A percentile compares a stretch with the other conserved stretches of the same genome.
Conservation (phyloP, 331 rosid genomes). For the Cydonia oblonga region DNA sequence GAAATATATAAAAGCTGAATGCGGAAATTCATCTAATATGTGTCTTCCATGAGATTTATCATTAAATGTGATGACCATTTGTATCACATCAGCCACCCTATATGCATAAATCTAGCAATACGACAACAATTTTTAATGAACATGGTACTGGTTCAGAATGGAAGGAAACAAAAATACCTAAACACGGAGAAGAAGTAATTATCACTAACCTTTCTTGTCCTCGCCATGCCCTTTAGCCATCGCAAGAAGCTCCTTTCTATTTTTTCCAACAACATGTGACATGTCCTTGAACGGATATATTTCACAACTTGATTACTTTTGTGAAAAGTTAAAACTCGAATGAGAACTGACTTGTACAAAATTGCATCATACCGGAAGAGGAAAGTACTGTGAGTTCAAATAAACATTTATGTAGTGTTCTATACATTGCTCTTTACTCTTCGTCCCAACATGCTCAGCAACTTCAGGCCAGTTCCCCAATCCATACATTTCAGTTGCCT, state of each 20-base stretch:
- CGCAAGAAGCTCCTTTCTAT: constrained; percentile 91
- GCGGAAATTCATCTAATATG: neutral
- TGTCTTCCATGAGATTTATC: constrained; percentile 1
- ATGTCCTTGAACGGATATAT: constrained; percentile 54
- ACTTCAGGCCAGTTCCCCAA: constrained; percentile 95
- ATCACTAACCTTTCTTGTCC: constrained; percentile 77
- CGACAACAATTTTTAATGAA: neutral
- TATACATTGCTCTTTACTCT: constrained; percentile 85
- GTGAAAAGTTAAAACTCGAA: neutral
- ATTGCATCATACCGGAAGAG: constrained; percentile 71
- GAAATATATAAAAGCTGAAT: neutral
- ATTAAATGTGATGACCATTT: neutral
- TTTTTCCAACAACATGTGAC: constrained; percentile 94
- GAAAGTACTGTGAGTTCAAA: constrained; percentile 69
- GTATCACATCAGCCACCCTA: neutral
- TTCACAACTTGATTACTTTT: constrained; percentile 17
- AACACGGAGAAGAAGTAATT: neutral
- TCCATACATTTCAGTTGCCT: constrained; percentile 98
- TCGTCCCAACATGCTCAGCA: constrained; percentile 99
- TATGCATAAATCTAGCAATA: neutral
- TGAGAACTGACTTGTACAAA: constrained; percentile 12
- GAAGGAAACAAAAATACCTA: constrained; percentile 1
- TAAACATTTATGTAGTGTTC: constrained; percentile 72
- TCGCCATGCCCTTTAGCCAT: constrained; percentile 91
- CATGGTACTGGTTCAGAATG: neutral